Conservation (phyloP, 495 filamentous ascomycete species). For the Lophium mytilinum region DNA sequence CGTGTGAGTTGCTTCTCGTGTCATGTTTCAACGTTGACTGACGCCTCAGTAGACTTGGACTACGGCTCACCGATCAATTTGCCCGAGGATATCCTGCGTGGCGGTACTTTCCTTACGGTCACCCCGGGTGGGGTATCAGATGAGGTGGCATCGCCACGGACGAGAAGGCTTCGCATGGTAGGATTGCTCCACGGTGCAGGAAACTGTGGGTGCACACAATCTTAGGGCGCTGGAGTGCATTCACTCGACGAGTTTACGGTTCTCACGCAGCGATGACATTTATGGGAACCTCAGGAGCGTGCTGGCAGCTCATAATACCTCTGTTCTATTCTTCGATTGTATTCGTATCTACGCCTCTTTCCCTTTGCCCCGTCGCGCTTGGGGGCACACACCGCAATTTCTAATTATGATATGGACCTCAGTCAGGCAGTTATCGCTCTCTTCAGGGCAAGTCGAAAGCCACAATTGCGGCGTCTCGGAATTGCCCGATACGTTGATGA, state of each 20-base stretch:
- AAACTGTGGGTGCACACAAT: background rate
- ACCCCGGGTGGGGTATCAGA: conserved; percentile 11
- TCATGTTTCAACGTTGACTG: conserved; percentile 10
- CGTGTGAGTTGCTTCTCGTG: conserved; percentile 15
- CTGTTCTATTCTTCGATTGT: conserved; percentile 1
- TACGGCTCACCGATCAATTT: conserved; percentile 33
- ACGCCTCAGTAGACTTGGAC: conserved; percentile 23
- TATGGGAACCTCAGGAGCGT: conserved; percentile 14
- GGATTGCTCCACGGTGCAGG: conserved; percentile 15
- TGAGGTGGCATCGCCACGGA: conserved; percentile 1
- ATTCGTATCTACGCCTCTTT: conserved; percentile 1
- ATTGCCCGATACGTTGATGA: background rate
- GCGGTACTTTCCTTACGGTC: conserved; percentile 25
- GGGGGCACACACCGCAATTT: conserved; percentile 5
- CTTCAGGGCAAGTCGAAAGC: background rate
- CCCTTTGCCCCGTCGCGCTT: background rate
- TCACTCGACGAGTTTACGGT: background rate
- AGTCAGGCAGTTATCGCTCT: too few species aligned
- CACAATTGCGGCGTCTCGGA: background rate
- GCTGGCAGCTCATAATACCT: conserved; percentile 21
- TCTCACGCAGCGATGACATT: conserved; percentile 19
- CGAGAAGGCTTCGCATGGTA: background rate
- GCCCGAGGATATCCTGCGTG: conserved; percentile 29
- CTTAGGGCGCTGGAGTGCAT: conserved; percentile 5
- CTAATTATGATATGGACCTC: background rate